A percentile compares a stretch with the other conserved stretches of the same genome.
Conservation (phyloP, 2,329 filamentous ascomycete species). For the Alternaria conjuncta region DNA sequence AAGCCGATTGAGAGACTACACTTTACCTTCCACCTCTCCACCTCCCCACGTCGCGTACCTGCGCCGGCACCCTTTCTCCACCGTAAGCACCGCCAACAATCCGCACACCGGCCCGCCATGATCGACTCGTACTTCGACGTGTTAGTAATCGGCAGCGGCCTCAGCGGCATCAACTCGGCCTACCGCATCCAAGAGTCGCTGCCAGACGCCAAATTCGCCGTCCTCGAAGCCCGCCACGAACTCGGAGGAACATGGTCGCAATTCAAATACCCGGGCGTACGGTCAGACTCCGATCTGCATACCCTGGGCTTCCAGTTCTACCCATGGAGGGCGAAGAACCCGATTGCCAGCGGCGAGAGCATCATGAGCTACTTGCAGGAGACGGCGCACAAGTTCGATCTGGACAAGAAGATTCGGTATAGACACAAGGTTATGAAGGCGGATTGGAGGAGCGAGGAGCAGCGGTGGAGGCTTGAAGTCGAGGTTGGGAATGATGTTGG, state of each 20-base stretch:
- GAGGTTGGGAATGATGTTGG: conserved; percentile 19
- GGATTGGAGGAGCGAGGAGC: conserved; percentile 56
- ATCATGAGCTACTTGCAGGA: conserved; percentile 55
- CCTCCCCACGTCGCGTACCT: background rate
- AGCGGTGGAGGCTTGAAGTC: conserved; percentile 55
- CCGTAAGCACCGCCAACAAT: background rate
- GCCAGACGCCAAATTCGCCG: conserved; percentile 64
- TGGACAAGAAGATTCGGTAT: conserved; percentile 56
- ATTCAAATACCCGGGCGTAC: conserved; percentile 76
- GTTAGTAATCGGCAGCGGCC: conserved; percentile 74
- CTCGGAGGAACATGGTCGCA: conserved; percentile 82
- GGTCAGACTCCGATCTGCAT: conserved; percentile 58
- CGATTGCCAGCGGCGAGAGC: conserved; percentile 54
- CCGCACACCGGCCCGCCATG: conserved; percentile 2
- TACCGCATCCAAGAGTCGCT: conserved; percentile 70
- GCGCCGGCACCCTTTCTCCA: background rate
- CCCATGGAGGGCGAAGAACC: conserved; percentile 64
- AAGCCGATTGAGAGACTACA: background rate
- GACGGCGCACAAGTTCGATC: conserved; percentile 52
- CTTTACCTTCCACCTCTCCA: background rate
- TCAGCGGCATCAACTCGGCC: conserved; percentile 76
- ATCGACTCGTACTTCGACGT: conserved; percentile 48
- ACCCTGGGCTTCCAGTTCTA: conserved; percentile 70
- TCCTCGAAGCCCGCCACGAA: conserved; percentile 70
- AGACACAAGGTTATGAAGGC: conserved; percentile 50